These are phyloP conservation scores for Cyberlindnera petersonii DNA, from an alignment of 805 yeast genomes.

Conservation along the genomic window DNA sequence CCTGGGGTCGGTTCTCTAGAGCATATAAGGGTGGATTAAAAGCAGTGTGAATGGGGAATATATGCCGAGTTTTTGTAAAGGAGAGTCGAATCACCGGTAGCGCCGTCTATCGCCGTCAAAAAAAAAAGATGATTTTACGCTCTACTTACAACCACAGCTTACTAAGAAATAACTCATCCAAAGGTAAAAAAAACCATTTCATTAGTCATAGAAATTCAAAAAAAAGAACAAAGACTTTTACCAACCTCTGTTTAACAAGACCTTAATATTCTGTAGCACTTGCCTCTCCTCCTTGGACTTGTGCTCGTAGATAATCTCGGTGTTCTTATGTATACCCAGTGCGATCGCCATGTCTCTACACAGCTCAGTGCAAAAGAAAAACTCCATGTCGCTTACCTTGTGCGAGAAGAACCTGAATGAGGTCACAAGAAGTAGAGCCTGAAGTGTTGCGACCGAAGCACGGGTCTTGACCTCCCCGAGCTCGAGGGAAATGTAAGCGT, in stretches of 20 bases:
- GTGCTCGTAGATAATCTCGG: slow-evolving; percentile 21
- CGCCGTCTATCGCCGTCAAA: slow-evolving; percentile 2
- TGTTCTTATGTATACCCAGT: slow-evolving; percentile 21
- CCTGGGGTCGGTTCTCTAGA: no score
- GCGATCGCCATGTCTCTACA: slow-evolving; percentile 23
- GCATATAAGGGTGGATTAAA: no score
- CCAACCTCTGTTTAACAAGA: slow-evolving; percentile 16
- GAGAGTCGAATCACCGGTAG: slow-evolving; percentile 1
- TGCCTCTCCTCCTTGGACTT: slow-evolving; percentile 16
- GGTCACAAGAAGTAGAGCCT: slow-evolving; percentile 17
- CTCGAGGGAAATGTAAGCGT: slow-evolving; percentile 19
- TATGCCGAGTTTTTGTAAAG: no score
- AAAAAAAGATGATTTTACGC: no score
- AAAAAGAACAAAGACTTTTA: background rate
- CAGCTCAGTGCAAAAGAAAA: slow-evolving; percentile 17
- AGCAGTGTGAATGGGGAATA: no score
- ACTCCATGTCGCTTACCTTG: slow-evolving; percentile 18
- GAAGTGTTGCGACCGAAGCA: slow-evolving; percentile 19
- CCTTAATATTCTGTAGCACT: slow-evolving; percentile 20
- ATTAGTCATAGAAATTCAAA: no score
- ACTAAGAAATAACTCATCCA: no score
- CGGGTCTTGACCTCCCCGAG: slow-evolving; percentile 21
- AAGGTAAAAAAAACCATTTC: no score
- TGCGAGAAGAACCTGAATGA: slow-evolving; percentile 19
- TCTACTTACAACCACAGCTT: no score